Evolutionary conservation across 164 flowering plant genomes (phyloP), one percentile per base, ranked within the genome.

Genomic region (Cinnamomum chago): DNA sequence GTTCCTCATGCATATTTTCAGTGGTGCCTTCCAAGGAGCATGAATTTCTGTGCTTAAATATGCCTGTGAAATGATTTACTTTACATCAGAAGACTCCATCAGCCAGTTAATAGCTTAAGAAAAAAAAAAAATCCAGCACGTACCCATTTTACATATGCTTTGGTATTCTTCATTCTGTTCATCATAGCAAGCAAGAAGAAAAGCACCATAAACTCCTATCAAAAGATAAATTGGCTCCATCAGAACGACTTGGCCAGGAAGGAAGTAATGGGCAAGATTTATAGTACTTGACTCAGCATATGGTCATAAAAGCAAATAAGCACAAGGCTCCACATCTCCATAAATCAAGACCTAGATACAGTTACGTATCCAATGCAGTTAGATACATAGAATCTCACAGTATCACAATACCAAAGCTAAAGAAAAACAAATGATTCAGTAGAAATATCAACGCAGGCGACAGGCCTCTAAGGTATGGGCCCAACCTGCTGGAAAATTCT

Each of bases 131-230:
- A 40, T 1, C 47, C 17, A 66, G 27, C n/a, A 12, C 82, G 76
- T 70, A 90, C 99, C 99, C 73, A 96, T 92, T 83, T 96, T 94
- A 80, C 98, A 96, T 24, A 96, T 96, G 88, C 95, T 94, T 81
- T 96, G 99, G 76, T 76, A 96, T 81, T 94, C 98, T 74, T 96
- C 99, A 65, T 92, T 91, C 52, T 79, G 77, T 66, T 79, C 83
- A 79, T 96, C 95, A 82, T 94, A 96, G 77, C 98, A 96, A 78
- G 99, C 98, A 81, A 94, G 92, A 75, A 94, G 94, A 85, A 96
- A 96, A 24, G 97, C 97, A 78, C 99, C 98, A 88, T 90, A 96
- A 70, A 90, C 93, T 81, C 97, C 99, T 94, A 71, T 5, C 33
- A 73, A 17, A 58, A 50, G 27, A 67, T 40, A 40, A 30, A 13